Evolutionary conservation across 345 rosid genomes (phyloP).

Genomic region (Populus deltoides): DNA sequence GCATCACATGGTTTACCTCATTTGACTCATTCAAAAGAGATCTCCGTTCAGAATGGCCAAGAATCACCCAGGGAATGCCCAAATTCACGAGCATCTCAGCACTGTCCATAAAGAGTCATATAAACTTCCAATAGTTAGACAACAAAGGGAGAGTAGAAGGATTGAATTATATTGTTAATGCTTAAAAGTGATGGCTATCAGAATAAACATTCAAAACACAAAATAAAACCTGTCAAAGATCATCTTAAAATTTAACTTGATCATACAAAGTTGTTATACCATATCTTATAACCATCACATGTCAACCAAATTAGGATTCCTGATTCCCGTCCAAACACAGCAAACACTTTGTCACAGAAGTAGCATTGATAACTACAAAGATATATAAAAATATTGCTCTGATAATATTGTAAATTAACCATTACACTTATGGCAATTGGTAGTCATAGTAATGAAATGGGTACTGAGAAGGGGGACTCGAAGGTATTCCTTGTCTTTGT

Average conservation of each 20-base stretch:
- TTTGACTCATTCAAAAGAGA: slow-evolving; percentile 49
- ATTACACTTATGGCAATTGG: neutral
- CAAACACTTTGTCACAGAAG: neutral
- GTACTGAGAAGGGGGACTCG: neutral
- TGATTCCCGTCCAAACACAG: neutral
- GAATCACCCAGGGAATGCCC: slow-evolving; percentile 63
- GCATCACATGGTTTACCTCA: slow-evolving; percentile 32
- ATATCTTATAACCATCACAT: neutral
- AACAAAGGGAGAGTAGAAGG: neutral
- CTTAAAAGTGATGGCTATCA: neutral
- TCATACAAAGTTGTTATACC: neutral
- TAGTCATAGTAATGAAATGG: neutral
- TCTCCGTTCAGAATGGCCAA: slow-evolving; percentile 72
- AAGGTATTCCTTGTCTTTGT: neutral
- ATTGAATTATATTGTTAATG: neutral
- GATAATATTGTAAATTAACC: neutral
- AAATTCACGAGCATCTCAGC: slow-evolving; percentile 69
- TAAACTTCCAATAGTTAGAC: neutral
- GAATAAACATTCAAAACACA: neutral
- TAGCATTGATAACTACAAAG: neutral
- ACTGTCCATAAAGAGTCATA: slow-evolving; percentile 20
- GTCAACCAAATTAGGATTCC: neutral
- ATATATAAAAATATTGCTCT: neutral
- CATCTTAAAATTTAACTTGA: neutral
- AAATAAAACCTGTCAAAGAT: neutral